Base-by-base conservation (phyloP, 768 basidiomycete genomes). In the Tulasnella calospora region DNA sequence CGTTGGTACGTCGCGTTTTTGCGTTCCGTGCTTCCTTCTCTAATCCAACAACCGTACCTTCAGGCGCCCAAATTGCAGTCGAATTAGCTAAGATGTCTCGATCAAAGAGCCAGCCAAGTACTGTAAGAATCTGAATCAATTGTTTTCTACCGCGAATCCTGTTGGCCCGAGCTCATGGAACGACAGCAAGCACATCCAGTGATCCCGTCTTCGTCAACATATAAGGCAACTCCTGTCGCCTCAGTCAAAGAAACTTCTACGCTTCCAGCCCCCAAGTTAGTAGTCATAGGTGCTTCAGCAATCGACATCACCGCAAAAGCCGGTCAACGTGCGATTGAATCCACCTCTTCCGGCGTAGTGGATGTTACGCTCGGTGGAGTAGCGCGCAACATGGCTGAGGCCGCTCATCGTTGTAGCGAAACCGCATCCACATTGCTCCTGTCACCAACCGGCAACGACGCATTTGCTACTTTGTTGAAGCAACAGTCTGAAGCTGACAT, bases 371-470 rank as follows among this genome's bases (percentile, higher is more conserved):
- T 94, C 7, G 97, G 97, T 1, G 97, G 97, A 38, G 97, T 99
- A 19, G 96, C 89, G 0, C 91, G 96, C n/a, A 99, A 99, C 83
- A 90, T 99, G 61, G 93, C 96, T 2, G 96, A 98, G 83, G 94
- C 95, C 0, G 88, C 95, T 8, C 91, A 94, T 83, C 89, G 93
- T 38, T 83, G 92, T 7, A 71, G 77, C 78, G 36, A 33, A 44
- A 78, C 83, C 7, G 38, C 80, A 17, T 84, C 87, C 8, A 87
- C 89, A 1, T 80, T 94, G 17, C 87, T 99, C 55, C 85, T 98
- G 9, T 89, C 96, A 3, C 89, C 92, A 0, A 82, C 97, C 15
- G 95, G 94, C 0, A 81, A 88, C 71, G 97, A 99, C 84, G 83
- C 88, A 0, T 92, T 96, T 82, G 97, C 94, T 0, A 86, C 86